These are phyloP conservation scores for Apodospora peruviana DNA, from an alignment of 495 filamentous ascomycete genomes.

Conservation along the genomic window DNA sequence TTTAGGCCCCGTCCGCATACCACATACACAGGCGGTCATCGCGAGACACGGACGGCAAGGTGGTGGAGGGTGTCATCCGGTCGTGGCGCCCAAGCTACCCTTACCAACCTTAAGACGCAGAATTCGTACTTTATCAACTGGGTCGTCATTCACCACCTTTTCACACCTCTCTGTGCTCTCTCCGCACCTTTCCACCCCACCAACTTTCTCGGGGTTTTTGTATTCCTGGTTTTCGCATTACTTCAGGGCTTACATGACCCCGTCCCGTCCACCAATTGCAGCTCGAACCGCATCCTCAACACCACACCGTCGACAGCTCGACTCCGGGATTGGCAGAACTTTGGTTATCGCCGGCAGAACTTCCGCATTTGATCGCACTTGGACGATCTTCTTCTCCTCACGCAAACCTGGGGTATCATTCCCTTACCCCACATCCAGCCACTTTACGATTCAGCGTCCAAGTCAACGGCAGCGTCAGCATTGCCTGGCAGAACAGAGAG, in stretches of 20 bases:
- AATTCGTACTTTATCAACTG: background rate
- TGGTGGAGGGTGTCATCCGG: background rate
- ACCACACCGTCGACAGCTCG: background rate
- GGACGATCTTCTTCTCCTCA: background rate
- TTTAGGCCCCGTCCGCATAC: background rate
- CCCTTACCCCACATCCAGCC: background rate
- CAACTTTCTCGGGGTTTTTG: background rate
- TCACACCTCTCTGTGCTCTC: background rate
- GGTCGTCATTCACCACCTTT: background rate
- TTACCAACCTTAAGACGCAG: too few relatives aligned
- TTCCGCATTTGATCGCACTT: background rate
- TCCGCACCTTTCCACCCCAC: background rate
- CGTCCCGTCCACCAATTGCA: background rate
- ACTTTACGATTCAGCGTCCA: background rate
- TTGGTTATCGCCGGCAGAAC: background rate
- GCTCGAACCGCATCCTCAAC: background rate
- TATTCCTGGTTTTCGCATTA: too few relatives aligned
- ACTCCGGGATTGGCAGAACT: background rate
- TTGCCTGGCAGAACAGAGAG: background rate
- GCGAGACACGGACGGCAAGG: background rate
- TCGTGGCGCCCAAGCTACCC: background rate
- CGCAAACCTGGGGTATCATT: background rate
- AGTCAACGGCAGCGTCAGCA: background rate
- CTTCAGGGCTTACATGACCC: background rate
- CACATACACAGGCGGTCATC: background rate